Conservation (phyloP, 345 rosid genomes). For the Eucalyptus cloeziana region DNA sequence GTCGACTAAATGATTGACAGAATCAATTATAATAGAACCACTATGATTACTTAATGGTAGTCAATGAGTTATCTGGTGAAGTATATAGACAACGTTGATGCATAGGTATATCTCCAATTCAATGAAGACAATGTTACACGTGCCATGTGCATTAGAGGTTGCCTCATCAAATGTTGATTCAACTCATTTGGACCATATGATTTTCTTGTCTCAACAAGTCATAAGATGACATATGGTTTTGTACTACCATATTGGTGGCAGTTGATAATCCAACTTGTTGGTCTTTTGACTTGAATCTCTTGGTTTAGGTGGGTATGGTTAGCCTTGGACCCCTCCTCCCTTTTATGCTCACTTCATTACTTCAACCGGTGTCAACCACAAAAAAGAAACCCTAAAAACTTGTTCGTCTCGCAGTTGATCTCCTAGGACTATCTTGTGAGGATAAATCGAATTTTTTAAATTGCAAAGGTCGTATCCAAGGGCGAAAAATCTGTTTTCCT, state of each 20-base stretch:
- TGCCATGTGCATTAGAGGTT: neutral
- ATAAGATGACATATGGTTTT: neutral
- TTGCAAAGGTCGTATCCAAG: neutral
- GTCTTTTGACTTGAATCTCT: conserved; percentile 22
- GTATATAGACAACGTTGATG: neutral
- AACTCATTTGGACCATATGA: neutral
- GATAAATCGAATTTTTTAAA: neutral
- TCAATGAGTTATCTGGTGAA: neutral
- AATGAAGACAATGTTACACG: neutral
- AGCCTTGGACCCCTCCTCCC: neutral
- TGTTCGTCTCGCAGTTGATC: neutral
- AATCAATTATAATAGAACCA: neutral
- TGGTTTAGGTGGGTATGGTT: conserved; percentile 16
- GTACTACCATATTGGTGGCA: neutral
- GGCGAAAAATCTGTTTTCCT: neutral
- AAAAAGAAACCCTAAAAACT: neutral
- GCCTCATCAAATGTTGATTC: neutral
- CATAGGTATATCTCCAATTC: neutral
- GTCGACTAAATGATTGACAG: neutral
- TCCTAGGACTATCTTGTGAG: neutral
- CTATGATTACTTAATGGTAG: neutral
- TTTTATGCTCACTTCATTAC: neutral
- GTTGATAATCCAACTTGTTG: conserved; percentile 19
- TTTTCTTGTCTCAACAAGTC: neutral
- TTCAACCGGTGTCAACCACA: neutral